Conservation (phyloP, 352 stramenopile species). For the Thalassiosira livingstoniorum region DNA sequence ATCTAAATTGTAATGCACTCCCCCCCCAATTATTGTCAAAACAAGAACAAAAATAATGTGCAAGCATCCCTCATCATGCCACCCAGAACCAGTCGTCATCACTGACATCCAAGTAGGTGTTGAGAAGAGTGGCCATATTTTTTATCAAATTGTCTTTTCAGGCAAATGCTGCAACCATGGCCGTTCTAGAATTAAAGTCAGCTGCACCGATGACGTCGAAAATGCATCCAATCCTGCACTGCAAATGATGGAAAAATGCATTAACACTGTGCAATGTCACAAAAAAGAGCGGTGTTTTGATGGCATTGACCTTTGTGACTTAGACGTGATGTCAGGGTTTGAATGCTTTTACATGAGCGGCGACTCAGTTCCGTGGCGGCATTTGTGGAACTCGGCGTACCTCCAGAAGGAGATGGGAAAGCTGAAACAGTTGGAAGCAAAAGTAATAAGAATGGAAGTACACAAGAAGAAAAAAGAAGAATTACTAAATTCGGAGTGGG, state of each 20-base stretch:
- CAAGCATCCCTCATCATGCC: not conserved
- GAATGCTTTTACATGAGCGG: not conserved
- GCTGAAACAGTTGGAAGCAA: not conserved
- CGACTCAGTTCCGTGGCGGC: not conserved
- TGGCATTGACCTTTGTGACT: not conserved
- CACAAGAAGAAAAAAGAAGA: not conserved
- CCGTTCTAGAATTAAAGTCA: not conserved
- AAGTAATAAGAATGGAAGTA: not conserved
- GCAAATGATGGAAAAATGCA: not conserved
- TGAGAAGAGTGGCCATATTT: not conserved
- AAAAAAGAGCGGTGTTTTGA: not conserved
- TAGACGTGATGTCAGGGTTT: not conserved
- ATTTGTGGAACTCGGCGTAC: not conserved
- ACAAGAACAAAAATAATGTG: not conserved
- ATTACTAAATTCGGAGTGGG: not conserved
- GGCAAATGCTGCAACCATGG: not conserved
- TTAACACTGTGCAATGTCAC: not conserved
- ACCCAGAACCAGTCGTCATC: not conserved
- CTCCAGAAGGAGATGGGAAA: not conserved
- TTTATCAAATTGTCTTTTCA: not conserved
- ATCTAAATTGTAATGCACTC: not conserved
- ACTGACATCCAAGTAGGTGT: not conserved
- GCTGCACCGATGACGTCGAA: not conserved
- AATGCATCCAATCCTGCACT: not conserved
- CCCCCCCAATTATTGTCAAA: not conserved